These are phyloP conservation scores for Nitzschia palea DNA, from an alignment of 108 stramenopile species.

Conservation along the genomic window DNA sequence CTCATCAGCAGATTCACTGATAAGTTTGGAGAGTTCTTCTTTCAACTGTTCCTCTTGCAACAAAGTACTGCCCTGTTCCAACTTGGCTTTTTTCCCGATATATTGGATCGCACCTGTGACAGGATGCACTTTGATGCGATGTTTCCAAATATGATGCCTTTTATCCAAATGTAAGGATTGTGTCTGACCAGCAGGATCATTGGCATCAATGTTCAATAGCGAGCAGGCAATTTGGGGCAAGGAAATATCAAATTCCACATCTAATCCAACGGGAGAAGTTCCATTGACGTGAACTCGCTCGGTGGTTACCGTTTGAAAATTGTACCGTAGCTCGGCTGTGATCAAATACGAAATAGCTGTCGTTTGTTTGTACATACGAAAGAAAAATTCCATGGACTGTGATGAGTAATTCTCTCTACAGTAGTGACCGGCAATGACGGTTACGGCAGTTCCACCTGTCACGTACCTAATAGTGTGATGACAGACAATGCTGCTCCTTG, in stretches of 20 bases:
- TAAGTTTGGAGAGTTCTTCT: constrained; percentile 19
- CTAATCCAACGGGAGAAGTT: constrained; percentile 67
- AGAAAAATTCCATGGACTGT: no score
- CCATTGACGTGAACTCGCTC: constrained; percentile 88
- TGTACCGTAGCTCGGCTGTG: constrained; percentile 61
- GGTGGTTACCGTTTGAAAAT: constrained; percentile 53
- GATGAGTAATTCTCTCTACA: no score
- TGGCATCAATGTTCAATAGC: constrained; percentile 85
- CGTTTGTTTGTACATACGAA: background rate
- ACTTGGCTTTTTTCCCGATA: constrained; percentile 37
- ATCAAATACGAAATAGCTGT: constrained; percentile 64
- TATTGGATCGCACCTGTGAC: constrained; percentile 13
- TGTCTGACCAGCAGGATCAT: constrained; percentile 87
- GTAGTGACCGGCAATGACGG: background rate
- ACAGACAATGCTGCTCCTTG: constrained; percentile 54
- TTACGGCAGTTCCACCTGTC: background rate
- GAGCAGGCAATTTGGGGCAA: constrained; percentile 83
- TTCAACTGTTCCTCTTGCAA: constrained; percentile 55
- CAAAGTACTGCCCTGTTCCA: constrained; percentile 83
- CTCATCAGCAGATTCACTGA: background rate
- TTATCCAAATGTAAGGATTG: constrained; percentile 82
- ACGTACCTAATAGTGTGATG: constrained; percentile 39
- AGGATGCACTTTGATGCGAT: constrained; percentile 48
- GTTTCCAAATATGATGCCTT: constrained; percentile 86
- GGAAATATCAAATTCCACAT: constrained; percentile 90